Conservation (phyloP, 2,329 filamentous ascomycete species). For the Trematosphaeria pertusa region DNA sequence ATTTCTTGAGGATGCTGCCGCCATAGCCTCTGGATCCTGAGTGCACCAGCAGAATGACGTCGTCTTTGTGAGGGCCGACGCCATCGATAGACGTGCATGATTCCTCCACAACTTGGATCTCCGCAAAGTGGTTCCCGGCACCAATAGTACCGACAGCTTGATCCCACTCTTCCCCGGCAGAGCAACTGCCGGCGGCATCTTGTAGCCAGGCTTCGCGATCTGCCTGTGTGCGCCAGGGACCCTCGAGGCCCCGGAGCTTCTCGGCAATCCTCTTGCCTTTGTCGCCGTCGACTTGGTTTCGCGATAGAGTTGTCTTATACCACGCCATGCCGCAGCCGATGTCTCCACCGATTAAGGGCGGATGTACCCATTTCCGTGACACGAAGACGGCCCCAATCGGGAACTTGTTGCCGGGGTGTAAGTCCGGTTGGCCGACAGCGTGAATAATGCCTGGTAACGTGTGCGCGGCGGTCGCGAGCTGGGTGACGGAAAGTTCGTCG, state of each 20-base stretch:
- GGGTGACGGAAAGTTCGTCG: conserved; percentile 38
- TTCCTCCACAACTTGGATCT: conserved; percentile 48
- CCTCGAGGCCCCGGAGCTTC: conserved; percentile 45
- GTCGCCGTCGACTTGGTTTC: conserved; percentile 42
- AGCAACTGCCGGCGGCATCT: conserved; percentile 22
- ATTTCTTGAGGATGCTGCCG: conserved; percentile 41
- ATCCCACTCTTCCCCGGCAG: conserved; percentile 43
- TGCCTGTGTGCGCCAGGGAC: conserved; percentile 35
- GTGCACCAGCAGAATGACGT: conserved; percentile 48
- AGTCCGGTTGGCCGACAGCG: conserved; percentile 46
- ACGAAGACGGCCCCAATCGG: conserved; percentile 48
- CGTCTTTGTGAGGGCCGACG: conserved; percentile 27
- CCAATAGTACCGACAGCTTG: conserved; percentile 46
- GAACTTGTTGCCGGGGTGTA: conserved; percentile 48
- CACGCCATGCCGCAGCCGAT: conserved; percentile 52
- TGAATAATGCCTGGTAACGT: conserved; percentile 45
- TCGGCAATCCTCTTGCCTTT: conserved; percentile 45
- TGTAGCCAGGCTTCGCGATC: conserved; percentile 41
- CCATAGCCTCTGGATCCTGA: conserved; percentile 49
- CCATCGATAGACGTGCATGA: conserved; percentile 9
- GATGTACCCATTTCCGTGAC: conserved; percentile 45
- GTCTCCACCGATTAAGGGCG: conserved; percentile 47
- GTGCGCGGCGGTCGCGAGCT: conserved; percentile 39
- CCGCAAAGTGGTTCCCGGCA: conserved; percentile 49
- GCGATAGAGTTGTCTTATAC: conserved; percentile 42